Percentiles rank a stretch among this genome's conserved stretches.
Evolutionary conservation across 2,329 filamentous ascomycete species (phyloP).

Genomic region (Colletotrichum destructivum): DNA sequence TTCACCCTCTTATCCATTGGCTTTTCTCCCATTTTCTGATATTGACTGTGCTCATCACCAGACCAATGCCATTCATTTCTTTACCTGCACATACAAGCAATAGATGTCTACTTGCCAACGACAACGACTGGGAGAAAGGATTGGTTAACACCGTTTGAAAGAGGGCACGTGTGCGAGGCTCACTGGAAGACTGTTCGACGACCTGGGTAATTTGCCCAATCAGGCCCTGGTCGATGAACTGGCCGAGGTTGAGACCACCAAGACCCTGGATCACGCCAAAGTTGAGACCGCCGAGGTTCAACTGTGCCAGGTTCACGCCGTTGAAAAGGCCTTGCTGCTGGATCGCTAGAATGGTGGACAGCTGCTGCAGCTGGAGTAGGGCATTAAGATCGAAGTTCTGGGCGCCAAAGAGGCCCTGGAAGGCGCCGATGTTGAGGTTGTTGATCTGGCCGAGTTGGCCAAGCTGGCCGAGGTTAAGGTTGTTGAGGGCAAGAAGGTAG

Average conservation of each 20-base stretch:
- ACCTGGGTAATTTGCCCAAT: conserved; percentile 50
- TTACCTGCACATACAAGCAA: neutral
- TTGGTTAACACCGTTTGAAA: neutral
- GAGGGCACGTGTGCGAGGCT: neutral
- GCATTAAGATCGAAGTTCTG: conserved; percentile 58
- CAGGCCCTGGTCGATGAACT: conserved; percentile 49
- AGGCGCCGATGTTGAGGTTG: conserved; percentile 58
- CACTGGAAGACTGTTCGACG: conserved; percentile 44
- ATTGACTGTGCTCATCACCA: neutral
- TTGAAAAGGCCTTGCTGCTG: conserved; percentile 51
- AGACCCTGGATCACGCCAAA: conserved; percentile 50
- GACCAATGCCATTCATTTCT: neutral
- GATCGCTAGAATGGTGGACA: conserved; percentile 56
- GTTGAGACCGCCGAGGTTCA: conserved; percentile 49
- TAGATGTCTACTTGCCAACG: conserved; percentile 15
- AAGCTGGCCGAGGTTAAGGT: conserved; percentile 61
- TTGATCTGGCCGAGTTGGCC: conserved; percentile 51
- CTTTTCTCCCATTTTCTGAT: neutral
- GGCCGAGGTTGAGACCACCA: conserved; percentile 47
- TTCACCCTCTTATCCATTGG: neutral
- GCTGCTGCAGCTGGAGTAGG: conserved; percentile 58
- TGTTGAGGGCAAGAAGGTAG: conserved; percentile 64
- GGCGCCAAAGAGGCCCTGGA: conserved; percentile 59
- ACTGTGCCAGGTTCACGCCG: conserved; percentile 47
- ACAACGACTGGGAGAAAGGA: conserved; percentile 2